phyloP scores from a whole-genome alignment of 495 filamentous ascomycete species.

The Penicillium chermesinum region DNA sequence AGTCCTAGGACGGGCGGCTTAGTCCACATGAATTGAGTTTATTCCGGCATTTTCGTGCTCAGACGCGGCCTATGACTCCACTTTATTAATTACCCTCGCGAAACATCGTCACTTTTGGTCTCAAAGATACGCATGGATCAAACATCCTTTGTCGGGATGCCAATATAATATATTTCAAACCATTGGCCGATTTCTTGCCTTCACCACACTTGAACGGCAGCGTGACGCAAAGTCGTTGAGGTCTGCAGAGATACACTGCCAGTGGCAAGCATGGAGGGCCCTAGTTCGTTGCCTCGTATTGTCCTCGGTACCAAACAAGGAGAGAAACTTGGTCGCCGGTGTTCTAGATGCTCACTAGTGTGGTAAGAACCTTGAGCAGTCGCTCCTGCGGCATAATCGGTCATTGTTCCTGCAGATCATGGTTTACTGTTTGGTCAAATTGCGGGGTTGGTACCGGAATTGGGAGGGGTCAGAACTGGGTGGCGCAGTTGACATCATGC shows the following conservation, averaged over 20 bases:
- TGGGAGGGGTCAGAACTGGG: not conserved
- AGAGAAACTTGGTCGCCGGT: not conserved
- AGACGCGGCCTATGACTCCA: not conserved
- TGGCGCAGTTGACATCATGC: not conserved
- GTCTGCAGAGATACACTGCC: no score
- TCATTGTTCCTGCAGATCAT: slow-evolving; percentile 4
- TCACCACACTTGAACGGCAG: no score
- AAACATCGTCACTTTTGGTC: not conserved
- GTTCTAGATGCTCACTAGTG: not conserved
- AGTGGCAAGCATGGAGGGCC: no score
- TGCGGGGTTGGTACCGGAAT: slow-evolving; percentile 1
- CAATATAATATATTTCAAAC: no score
- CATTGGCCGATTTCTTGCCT: not conserved
- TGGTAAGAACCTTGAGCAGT: not conserved
- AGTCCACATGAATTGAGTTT: not conserved
- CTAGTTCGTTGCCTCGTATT: not conserved
- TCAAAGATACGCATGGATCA: not conserved
- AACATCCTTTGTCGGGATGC: no score
- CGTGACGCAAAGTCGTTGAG: no score
- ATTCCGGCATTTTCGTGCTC: not conserved
- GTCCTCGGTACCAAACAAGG: not conserved
- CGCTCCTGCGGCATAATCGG: not conserved
- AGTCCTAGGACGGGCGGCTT: not conserved
- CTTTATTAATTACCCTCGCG: not conserved
- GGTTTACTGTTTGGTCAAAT: not conserved